Percentiles rank a stretch among this genome's conserved stretches.
These are phyloP conservation scores for Penicillium flavigenum DNA, from an alignment of 495 filamentous ascomycete genomes.

Conservation along the genomic window DNA sequence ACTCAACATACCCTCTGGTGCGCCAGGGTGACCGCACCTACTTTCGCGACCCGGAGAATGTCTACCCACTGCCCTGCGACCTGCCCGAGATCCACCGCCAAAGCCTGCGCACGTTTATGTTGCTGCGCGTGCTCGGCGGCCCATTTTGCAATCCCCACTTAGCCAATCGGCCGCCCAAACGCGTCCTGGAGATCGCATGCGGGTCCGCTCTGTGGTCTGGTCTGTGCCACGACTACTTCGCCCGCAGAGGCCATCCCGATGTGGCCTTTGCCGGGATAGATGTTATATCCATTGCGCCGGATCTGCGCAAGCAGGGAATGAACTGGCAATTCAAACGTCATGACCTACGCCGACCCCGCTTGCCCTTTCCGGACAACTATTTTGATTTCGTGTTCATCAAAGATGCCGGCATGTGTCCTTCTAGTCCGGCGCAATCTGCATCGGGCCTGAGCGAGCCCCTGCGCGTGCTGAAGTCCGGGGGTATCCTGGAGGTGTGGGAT, in stretches of 20 bases:
- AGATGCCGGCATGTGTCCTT: conserved; percentile 70
- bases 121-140: conserved; percentile 75
- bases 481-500: conserved; percentile 84
- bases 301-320: conserved; percentile 70
- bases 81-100: conserved; percentile 85
- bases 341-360: conserved; percentile 69
- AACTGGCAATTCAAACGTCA: conserved; percentile 88
- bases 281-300: conserved; percentile 71
- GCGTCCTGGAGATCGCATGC: conserved; percentile 84
- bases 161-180: conserved; percentile 63
- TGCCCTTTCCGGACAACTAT: conserved; percentile 78
- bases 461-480: conserved; percentile 74
- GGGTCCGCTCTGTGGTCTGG: conserved; percentile 89
- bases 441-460: conserved; percentile 70
- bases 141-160: conserved; percentile 72
- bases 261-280: conserved; percentile 83
- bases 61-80: conserved; percentile 87
- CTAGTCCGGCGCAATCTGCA: conserved; percentile 61
- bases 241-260: conserved; percentile 55
- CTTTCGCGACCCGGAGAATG: conserved; percentile 68
- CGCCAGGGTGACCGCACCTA: conserved; percentile 76
- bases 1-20: conserved; percentile 61
- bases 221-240: conserved; percentile 75
- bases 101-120: conserved; percentile 76
- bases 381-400: conserved; percentile 93